phyloP scores from a whole-genome alignment of 306 rosid genomes.

The Lotus japonicus region DNA sequence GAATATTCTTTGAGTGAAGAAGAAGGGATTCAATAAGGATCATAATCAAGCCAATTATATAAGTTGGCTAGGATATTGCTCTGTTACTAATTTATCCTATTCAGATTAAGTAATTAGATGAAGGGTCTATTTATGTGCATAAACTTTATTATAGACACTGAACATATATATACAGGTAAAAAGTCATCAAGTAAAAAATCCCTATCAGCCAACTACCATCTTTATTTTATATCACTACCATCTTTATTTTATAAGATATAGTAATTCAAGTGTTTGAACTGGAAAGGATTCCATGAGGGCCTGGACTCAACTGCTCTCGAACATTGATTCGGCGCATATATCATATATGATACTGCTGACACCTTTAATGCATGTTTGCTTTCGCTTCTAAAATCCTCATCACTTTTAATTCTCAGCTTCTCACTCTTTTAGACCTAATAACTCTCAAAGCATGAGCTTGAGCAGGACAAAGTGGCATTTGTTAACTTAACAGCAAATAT shows the following conservation, averaged over 20 bases:
- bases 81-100: neutral
- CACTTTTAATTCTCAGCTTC: neutral
- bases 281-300: neutral
- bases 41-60: neutral
- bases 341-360: neutral
- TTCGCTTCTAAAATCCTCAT: neutral
- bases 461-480: no score
- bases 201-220: slow-evolving; percentile 19
- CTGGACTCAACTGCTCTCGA: neutral
- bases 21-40: slow-evolving; percentile 8
- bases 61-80: neutral
- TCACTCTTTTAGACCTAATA: neutral
- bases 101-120: neutral
- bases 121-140: neutral
- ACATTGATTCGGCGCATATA: neutral
- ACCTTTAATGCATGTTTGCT: neutral
- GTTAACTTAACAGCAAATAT: no score
- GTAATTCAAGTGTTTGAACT: neutral
- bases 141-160: neutral
- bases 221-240: neutral
- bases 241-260: neutral
- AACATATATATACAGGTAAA: neutral
- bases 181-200: slow-evolving; percentile 9
- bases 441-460: neutral
- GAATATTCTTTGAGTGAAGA: slow-evolving; percentile 18